Evolutionary conservation across 495 filamentous ascomycete species (phyloP).

Genomic region (Daldinia bambusicola): DNA sequence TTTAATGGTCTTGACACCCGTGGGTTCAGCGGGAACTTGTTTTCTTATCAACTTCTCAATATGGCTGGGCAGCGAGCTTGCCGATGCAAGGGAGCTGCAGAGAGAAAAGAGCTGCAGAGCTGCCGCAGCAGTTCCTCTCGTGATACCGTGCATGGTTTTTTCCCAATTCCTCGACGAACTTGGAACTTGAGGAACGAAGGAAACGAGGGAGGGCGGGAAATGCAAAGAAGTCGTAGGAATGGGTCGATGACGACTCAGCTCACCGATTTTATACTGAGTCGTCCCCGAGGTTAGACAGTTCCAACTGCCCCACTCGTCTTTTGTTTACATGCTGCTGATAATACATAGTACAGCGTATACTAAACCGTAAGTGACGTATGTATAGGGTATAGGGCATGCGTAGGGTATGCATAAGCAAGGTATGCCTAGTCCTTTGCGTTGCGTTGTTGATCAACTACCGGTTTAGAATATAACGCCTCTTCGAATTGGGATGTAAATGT

Average conservation of each 20-base stretch:
- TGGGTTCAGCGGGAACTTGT: slow-evolving; percentile 56
- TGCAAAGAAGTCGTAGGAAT: not conserved
- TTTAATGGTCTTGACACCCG: slow-evolving; percentile 65
- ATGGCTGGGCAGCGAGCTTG: slow-evolving; percentile 31
- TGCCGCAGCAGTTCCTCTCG: slow-evolving; percentile 20
- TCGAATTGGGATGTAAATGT: slow-evolving; percentile 8
- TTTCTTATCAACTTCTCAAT: slow-evolving; percentile 55
- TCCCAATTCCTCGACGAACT: not conserved
- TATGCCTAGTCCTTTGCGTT: slow-evolving; percentile 7
- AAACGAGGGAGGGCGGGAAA: not conserved
- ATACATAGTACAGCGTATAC: slow-evolving; percentile 1
- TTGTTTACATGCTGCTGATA: slow-evolving; percentile 4
- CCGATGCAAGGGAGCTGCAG: slow-evolving; percentile 49
- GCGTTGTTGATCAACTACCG: slow-evolving; percentile 25
- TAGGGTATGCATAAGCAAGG: not conserved
- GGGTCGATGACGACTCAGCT: not conserved
- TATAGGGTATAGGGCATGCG: no score
- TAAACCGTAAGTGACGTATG: slow-evolving; percentile 27
- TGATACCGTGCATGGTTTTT: slow-evolving; percentile 26
- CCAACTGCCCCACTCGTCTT: not conserved
- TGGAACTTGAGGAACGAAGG: not conserved
- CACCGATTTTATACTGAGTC: not conserved
- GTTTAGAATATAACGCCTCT: slow-evolving; percentile 10
- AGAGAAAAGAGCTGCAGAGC: slow-evolving; percentile 41
- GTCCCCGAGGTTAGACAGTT: no score